Percentiles rank a stretch among this genome's conserved stretches.
These are phyloP conservation scores for Diaporthe caulivora DNA, from an alignment of 2,329 filamentous ascomycete genomes.

Conservation along the genomic window DNA sequence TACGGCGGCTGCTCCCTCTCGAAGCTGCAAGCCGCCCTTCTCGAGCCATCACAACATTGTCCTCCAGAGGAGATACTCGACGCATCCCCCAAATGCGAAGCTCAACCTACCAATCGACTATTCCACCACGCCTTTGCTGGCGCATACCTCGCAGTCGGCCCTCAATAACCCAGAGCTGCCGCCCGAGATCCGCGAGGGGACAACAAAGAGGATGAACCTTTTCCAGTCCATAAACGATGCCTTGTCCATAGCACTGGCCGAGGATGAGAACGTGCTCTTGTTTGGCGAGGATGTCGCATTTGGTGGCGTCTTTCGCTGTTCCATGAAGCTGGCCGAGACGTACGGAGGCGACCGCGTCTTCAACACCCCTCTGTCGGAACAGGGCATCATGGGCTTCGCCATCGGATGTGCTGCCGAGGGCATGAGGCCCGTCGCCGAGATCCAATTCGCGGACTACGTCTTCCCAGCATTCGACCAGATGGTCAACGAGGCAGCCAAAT, in stretches of 20 bases:
- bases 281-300: conserved; percentile 99
- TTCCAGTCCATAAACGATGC: conserved; percentile 96
- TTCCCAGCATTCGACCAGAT: conserved; percentile 84
- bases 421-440: conserved; percentile 76
- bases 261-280: conserved; percentile 87
- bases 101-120: conserved; percentile 93
- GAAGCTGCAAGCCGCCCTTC: conserved; percentile 35
- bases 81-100: conserved; percentile 69
- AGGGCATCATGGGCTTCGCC: conserved; percentile 77
- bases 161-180: conserved; percentile 80
- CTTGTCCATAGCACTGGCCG: conserved; percentile 82
- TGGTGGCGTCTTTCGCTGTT: conserved; percentile 77
- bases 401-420: conserved; percentile 76
- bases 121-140: conserved; percentile 81
- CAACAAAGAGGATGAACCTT: conserved; percentile 90
- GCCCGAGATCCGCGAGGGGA: conserved; percentile 71
- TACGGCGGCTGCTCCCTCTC: conserved; percentile 34
- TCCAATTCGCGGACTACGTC: conserved; percentile 84
- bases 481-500: conserved; percentile 82
- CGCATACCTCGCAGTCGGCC: conserved; percentile 81
- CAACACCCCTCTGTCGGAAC: conserved; percentile 78
- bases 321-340: conserved; percentile 74
- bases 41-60: conserved; percentile 35
- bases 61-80: conserved; percentile 59
- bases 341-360: conserved; percentile 78